These are phyloP conservation scores for Tephrocybe sp. DNA, from an alignment of 768 basidiomycete genomes.

Conservation along the genomic window DNA sequence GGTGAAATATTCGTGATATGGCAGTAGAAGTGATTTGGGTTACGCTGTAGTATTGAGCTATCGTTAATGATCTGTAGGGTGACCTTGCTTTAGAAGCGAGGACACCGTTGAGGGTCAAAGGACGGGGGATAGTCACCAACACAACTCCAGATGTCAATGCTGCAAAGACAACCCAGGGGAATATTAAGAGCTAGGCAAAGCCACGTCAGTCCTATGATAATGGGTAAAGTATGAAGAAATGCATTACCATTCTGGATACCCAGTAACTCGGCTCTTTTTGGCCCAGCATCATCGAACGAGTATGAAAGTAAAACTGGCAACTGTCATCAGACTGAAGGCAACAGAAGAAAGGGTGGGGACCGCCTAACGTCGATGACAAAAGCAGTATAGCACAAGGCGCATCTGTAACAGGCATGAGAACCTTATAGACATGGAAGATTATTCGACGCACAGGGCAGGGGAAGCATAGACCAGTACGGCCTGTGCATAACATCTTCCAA, in stretches of 20 bases:
- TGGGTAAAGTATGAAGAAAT: neutral
- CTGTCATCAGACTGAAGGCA: neutral
- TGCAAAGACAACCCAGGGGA: conserved; percentile 10
- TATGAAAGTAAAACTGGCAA: neutral
- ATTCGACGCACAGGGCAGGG: conserved; percentile 21
- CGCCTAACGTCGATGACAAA: neutral
- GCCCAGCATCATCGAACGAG: neutral
- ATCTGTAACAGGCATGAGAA: too few relatives aligned
- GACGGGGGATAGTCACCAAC: conserved; percentile 3
- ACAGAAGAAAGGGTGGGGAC: neutral
- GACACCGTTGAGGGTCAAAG: neutral
- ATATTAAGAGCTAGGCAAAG: conserved; percentile 4
- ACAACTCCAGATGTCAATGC: conserved; percentile 5
- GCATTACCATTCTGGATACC: neutral
- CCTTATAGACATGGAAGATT: too few relatives aligned
- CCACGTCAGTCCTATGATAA: neutral
- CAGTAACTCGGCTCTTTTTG: neutral
- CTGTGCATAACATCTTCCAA: conserved; percentile 23
- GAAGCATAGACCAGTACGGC: conserved; percentile 24
- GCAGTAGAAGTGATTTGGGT: conserved; percentile 18
- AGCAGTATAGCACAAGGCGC: too few relatives aligned
- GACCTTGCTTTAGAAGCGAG: too few relatives aligned
- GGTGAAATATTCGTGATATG: conserved; percentile 12
- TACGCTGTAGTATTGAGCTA: conserved; percentile 8
- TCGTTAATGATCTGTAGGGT: conserved; percentile 1